phyloP scores from a whole-genome alignment of 2,329 filamentous ascomycete species.

The Penicillium glabrum region DNA sequence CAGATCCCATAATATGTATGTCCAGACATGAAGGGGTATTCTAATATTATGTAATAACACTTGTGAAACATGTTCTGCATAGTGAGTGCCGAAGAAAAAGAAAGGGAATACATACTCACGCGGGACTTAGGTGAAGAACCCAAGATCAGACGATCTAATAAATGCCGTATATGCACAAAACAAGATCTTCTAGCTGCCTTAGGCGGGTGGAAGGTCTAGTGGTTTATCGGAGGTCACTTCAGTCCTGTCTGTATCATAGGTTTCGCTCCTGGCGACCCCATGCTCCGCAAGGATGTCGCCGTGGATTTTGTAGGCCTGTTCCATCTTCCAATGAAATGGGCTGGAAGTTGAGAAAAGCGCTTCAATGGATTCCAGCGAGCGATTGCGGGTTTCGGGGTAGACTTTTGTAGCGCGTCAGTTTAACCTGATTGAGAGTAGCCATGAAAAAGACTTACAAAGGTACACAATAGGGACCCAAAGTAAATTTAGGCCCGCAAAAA shows the following conservation, averaged over 20 bases:
- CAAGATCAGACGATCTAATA: not conserved
- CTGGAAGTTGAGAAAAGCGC: conserved; percentile 50
- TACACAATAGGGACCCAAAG: conserved; percentile 53
- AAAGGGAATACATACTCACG: not conserved
- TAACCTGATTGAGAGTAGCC: not conserved
- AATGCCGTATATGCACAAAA: not conserved
- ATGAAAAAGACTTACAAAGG: conserved; percentile 28
- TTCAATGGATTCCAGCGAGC: conserved; percentile 55
- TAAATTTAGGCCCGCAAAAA: conserved; percentile 54
- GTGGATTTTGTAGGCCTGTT: conserved; percentile 38
- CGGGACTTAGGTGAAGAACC: not conserved
- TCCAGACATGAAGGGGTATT: not conserved
- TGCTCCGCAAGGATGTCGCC: conserved; percentile 19
- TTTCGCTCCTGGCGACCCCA: conserved; percentile 7
- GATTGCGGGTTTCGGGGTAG: conserved; percentile 54
- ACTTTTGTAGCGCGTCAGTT: conserved; percentile 22
- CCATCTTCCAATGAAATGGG: conserved; percentile 49
- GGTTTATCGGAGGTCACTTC: not conserved
- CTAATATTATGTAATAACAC: not conserved
- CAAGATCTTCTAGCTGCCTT: not conserved
- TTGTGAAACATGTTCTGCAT: not conserved
- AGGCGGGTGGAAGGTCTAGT: not conserved
- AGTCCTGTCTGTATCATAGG: not conserved
- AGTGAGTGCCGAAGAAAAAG: not conserved
- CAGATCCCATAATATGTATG: not conserved